A percentile compares a stretch with the other conserved stretches of the same genome.
These are phyloP conservation scores for Mycena rebaudengoi DNA, from an alignment of 768 basidiomycete genomes.

Conservation along the genomic window DNA sequence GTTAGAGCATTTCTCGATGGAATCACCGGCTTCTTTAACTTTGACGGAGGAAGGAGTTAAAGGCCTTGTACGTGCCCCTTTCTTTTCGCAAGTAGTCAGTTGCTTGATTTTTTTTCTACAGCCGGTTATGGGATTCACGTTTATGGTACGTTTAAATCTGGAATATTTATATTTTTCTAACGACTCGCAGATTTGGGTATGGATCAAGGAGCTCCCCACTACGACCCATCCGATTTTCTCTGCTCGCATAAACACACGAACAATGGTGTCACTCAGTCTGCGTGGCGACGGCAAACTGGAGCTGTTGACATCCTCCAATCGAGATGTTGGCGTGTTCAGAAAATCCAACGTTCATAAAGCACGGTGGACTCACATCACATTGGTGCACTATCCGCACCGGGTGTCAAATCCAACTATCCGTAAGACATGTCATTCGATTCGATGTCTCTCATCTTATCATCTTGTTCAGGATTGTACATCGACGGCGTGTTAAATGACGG, in stretches of 20 bases:
- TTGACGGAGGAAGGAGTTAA: constrained; percentile 57
- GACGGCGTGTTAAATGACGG: constrained; percentile 76
- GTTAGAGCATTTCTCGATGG: constrained; percentile 81
- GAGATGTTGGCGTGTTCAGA: constrained; percentile 51
- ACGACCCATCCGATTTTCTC: constrained; percentile 49
- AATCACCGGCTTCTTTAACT: constrained; percentile 59
- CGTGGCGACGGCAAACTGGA: constrained; percentile 66
- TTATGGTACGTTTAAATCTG: constrained; percentile 59
- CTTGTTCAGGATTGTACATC: constrained; percentile 69
- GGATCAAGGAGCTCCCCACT: constrained; percentile 51
- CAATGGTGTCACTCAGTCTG: constrained; percentile 55
- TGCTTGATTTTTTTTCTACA: neutral
- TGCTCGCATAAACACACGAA: constrained; percentile 35
- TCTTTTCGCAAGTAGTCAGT: neutral
- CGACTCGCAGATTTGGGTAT: constrained; percentile 55
- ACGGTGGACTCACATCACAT: constrained; percentile 77
- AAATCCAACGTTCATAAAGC: constrained; percentile 57
- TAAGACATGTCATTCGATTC: constrained; percentile 42
- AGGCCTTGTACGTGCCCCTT: constrained; percentile 45
- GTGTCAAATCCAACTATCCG: constrained; percentile 66
- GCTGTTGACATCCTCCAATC: constrained; percentile 49
- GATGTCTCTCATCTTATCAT: neutral
- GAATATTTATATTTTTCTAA: neutral
- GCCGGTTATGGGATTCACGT: constrained; percentile 72
- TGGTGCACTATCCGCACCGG: constrained; percentile 72